Evolutionary conservation across 2,329 filamentous ascomycete genomes (phyloP).

Genomic region (Ceratocystis papillata): DNA sequence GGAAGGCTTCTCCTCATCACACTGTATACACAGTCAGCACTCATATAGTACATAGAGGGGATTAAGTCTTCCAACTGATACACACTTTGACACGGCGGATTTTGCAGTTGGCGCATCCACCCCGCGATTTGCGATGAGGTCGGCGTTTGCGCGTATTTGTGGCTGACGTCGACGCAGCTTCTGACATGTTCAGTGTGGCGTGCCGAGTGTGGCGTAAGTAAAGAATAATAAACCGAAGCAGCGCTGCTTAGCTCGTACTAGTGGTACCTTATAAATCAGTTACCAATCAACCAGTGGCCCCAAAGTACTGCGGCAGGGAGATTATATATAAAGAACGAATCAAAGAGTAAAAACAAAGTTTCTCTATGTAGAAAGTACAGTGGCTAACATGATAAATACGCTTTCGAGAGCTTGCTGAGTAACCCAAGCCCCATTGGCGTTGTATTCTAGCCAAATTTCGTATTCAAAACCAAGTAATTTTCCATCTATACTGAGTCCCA

Average conservation of each 20-base stretch:
- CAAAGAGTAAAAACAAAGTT: no score
- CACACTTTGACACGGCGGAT: conserved; percentile 42
- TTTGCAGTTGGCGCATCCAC: conserved; percentile 48
- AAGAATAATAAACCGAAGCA: no score
- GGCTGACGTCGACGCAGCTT: background rate
- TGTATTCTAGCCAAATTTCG: background rate
- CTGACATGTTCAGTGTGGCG: background rate
- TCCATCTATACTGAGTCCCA: background rate
- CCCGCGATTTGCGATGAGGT: conserved; percentile 42
- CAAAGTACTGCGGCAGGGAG: no score
- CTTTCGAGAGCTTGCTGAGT: no score
- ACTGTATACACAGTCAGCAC: conserved; percentile 32
- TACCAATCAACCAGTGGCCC: no score
- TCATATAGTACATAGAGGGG: no score
- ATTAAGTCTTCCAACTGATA: conserved; percentile 17
- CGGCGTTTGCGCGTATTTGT: conserved; percentile 29
- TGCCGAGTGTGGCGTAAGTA: background rate
- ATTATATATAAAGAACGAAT: no score
- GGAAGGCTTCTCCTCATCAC: conserved; percentile 42
- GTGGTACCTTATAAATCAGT: no score
- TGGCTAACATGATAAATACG: no score
- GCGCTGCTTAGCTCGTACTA: no score
- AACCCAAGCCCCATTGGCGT: background rate
- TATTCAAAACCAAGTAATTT: background rate
- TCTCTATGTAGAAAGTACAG: no score